Conservation (phyloP, 1,284 basidiomycete genomes). For the Pisolithus thermaeus region DNA sequence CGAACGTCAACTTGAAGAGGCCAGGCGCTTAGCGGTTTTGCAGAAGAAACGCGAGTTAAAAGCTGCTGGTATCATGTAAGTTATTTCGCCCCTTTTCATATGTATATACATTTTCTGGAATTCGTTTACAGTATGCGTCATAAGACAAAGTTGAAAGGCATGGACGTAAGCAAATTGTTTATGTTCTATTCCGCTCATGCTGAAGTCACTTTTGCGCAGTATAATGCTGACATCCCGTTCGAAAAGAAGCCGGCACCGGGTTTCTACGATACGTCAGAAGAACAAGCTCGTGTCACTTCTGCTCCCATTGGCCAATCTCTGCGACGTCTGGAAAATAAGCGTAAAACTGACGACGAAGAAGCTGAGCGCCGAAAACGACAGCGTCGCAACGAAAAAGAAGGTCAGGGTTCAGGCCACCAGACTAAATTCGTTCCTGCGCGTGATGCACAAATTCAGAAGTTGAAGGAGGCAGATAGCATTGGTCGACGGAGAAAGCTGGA, state of each 20-base stretch:
- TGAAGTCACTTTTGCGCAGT: constrained; percentile 41
- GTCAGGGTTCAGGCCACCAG: constrained; percentile 56
- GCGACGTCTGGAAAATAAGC: constrained; percentile 85
- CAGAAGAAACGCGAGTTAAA: constrained; percentile 99
- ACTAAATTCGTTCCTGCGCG: constrained; percentile 91
- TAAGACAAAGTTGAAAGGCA: constrained; percentile 93
- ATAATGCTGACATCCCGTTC: constrained; percentile 98
- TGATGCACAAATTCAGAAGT: constrained; percentile 94
- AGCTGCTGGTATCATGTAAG: constrained; percentile 93
- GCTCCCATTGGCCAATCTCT: constrained; percentile 92
- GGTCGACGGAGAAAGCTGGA: constrained; percentile 82
- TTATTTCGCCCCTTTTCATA: too few relatives aligned
- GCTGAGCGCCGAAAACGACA: constrained; percentile 83
- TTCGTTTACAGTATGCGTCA: constrained; percentile 59
- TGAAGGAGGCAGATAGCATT: constrained; percentile 96
- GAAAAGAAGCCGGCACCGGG: constrained; percentile 95
- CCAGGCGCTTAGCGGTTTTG: constrained; percentile 86
- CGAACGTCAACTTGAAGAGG: constrained; percentile 95
- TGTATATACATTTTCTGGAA: constrained; percentile 16
- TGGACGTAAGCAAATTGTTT: constrained; percentile 68
- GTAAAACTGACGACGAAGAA: constrained; percentile 88
- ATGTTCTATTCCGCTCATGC: neutral
- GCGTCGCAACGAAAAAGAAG: constrained; percentile 65
- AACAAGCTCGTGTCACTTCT: constrained; percentile 81
- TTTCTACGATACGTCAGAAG: constrained; percentile 96